Conservation (phyloP, 2,329 filamentous ascomycete genomes). For the Colletotrichum sp. region DNA sequence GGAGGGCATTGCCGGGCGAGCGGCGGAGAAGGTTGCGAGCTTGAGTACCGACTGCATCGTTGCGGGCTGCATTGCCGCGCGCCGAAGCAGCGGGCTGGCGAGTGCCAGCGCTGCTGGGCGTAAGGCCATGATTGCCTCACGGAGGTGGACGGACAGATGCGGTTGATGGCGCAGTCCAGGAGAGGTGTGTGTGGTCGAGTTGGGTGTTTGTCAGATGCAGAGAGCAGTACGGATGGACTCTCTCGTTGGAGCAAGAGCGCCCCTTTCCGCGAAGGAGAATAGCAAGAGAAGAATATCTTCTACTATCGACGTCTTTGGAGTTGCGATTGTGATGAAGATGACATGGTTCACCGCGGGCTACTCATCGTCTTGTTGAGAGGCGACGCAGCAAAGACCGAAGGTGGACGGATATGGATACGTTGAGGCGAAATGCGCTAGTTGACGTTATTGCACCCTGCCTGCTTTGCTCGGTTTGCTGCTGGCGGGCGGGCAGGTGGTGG, state of each 20-base stretch:
- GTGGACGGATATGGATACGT: slow-evolving; percentile 15
- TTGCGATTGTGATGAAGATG: slow-evolving; percentile 3
- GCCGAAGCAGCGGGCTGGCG: slow-evolving; percentile 13
- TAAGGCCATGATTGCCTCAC: slow-evolving; percentile 18
- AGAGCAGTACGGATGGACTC: background rate
- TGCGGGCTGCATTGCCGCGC: slow-evolving; percentile 12
- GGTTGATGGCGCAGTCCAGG: background rate
- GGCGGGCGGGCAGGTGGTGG: background rate
- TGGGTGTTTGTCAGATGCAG: background rate
- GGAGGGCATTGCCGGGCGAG: background rate
- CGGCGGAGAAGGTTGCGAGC: slow-evolving; percentile 1
- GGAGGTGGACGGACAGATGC: background rate
- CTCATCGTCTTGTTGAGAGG: slow-evolving; percentile 15
- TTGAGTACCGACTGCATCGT: slow-evolving; percentile 20
- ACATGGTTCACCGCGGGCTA: background rate
- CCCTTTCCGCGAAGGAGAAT: background rate
- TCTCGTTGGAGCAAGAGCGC: background rate
- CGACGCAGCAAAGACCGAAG: background rate
- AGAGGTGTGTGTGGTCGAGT: background rate
- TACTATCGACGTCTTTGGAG: slow-evolving; percentile 1
- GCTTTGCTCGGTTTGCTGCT: background rate
- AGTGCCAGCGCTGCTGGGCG: slow-evolving; percentile 22
- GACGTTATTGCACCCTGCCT: slow-evolving; percentile 9
- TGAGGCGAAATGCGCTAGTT: slow-evolving; percentile 20
- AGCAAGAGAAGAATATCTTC: background rate